Conservation (phyloP, 371 early-diverging fungal species). For the Lichtheimia hyalospora region DNA sequence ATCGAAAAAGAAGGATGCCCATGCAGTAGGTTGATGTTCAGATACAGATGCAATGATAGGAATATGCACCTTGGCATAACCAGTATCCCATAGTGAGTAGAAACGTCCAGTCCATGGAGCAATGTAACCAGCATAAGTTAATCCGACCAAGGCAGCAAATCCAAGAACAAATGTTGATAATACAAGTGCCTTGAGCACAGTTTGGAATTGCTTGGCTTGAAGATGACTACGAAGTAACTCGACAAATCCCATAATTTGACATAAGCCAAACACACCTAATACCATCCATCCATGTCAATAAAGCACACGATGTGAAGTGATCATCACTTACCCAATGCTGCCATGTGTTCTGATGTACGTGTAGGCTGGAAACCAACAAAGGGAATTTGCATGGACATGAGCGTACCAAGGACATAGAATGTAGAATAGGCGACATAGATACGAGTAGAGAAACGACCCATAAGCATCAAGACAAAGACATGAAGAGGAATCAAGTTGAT, state of each 20-base stretch:
- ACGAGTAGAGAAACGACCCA: slow-evolving; percentile 94
- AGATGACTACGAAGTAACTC: slow-evolving; percentile 79
- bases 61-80: slow-evolving; percentile 97
- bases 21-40: slow-evolving; percentile 98
- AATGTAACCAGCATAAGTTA: slow-evolving; percentile 85
- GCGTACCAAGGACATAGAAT: slow-evolving; percentile 94
- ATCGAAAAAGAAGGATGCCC: slow-evolving; percentile 99
- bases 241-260: slow-evolving; percentile 93
- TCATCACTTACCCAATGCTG: slow-evolving; percentile 75
- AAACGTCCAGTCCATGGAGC: slow-evolving; percentile 99
- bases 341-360: slow-evolving; percentile 98
- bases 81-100: slow-evolving; percentile 98
- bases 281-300: neutral
- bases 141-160: slow-evolving; percentile 48
- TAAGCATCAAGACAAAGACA: slow-evolving; percentile 89
- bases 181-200: slow-evolving; percentile 70
- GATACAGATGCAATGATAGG: slow-evolving; percentile 99
- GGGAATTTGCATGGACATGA: slow-evolving; percentile 97
- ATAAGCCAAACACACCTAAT: slow-evolving; percentile 83
- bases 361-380: slow-evolving; percentile 99
- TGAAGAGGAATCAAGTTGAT: slow-evolving; percentile 98
- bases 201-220: slow-evolving; percentile 82
- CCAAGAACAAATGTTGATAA: slow-evolving; percentile 58
- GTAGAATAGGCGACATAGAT: slow-evolving; percentile 96
- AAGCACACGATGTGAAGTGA: neutral